Evolutionary conservation across 148 eudicot genomes (phyloP), one percentile per base, ranked within the genome.

Genomic region (Rhododendron henanense): DNA sequence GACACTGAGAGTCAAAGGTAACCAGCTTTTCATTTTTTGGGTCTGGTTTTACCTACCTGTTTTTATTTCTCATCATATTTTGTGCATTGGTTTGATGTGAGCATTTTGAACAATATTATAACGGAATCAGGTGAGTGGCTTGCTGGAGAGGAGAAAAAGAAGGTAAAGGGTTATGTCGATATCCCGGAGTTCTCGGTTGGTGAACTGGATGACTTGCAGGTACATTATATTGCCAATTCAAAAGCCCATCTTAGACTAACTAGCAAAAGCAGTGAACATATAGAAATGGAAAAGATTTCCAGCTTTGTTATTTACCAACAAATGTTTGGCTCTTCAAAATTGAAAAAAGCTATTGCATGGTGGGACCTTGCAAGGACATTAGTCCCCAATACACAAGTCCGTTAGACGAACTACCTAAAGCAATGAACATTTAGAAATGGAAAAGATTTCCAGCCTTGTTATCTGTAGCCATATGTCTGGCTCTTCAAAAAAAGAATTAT

Each of bases 181-280:
- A 69, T 97, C 33, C 86, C 92, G 0, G 99, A 97, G 88, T 95
- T 97, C 89, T 93, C 98, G 78, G 92, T 94, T 87, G 99, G 99
- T 57, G 99, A 95, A 86, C 89, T 97, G 84, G 96, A 95, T 83
- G 98, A 95, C 82, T 88, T 95, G 87, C 91, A 95, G 98, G 99
- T 95, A 97, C n/a, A 8, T 35, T 59, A 77, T 35, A 23, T 47
- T 2, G 19, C 75, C 39, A n/a, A 59, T n/a, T 19, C 77, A 23
- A 10, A 44, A 35, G 35, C 13, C 41, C 15, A 16, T 51, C 31
- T 4, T 18, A 45, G 45, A 47, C 31, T 15, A 65, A 28, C 21
- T 33, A 11, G 1, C n/a, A 41, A 50, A 84, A 16, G 77, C 11
- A 71, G 44, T 44, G 9, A 28, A 57, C 37, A 9, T 81, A 57